Evolutionary conservation across 257 asterid species (phyloP).

Genomic region (Solanum virginianum): DNA sequence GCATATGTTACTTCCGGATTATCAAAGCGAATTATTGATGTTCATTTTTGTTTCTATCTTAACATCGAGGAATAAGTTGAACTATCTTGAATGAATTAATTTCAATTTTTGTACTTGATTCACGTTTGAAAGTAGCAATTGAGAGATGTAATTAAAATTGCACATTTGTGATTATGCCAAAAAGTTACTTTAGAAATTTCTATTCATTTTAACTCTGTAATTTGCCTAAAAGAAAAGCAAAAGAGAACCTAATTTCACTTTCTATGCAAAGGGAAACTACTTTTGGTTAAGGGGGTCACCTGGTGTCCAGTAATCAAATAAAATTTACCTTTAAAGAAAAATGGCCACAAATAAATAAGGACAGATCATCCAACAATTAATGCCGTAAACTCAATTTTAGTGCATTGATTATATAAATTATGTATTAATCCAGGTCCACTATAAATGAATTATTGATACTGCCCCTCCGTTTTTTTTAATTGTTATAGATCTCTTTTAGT

Average conservation of each 20-base stretch:
- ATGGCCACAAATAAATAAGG: neutral
- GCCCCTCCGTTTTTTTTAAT: too few relatives aligned
- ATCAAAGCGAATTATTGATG: neutral
- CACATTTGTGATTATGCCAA: neutral
- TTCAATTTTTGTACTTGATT: neutral
- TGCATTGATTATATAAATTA: neutral
- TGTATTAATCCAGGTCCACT: too few relatives aligned
- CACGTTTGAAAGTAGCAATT: neutral
- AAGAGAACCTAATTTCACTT: neutral
- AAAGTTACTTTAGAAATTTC: neutral
- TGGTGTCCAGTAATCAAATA: neutral
- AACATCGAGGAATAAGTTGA: too few relatives aligned
- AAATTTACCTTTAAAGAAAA: neutral
- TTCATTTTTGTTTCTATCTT: neutral
- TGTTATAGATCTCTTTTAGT: too few relatives aligned
- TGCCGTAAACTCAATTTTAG: neutral
- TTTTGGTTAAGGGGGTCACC: neutral
- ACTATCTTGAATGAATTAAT: neutral
- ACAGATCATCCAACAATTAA: neutral
- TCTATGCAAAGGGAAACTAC: neutral
- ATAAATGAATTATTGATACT: too few relatives aligned
- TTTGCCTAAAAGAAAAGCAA: neutral
- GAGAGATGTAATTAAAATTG: neutral
- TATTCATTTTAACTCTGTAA: neutral
- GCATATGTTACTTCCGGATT: neutral